Evolutionary conservation across 1,284 basidiomycete genomes (phyloP), one percentile per base, ranked within the genome.

Genomic region (Sanghuangporus weigelae): DNA sequence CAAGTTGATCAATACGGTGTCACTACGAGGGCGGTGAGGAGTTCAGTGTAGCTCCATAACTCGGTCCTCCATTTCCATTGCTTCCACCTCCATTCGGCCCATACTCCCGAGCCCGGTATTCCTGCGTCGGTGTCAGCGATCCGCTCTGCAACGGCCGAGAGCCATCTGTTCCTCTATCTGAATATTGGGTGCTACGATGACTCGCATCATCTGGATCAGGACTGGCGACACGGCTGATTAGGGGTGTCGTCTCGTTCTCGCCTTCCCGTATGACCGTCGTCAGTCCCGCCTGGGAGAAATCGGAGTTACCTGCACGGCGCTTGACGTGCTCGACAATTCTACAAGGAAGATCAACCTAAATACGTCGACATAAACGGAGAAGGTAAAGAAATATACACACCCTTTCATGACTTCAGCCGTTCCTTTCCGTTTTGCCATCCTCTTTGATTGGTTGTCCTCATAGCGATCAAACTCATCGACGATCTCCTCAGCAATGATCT

Each of bases 381-480:
- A 44, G 14, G 40, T 21, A 3, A 19, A 50, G 35, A 62, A 40
- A 7, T 40, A 49, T 14, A 75, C 80, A 48, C 36, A 90, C 89
- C 90, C 90, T 71, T 87, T 82, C 93, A 95, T 95, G 60, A 94
- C 81, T 8, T 86, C 82, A 8, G 89, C 83, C 7, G 86, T 92
- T 10, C 88, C 89, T 66, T 84, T 76, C 31, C 93, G 81, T 68
- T 83, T 87, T 0, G 90, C 90, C 16, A 79, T 79, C 58, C 81
- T 81, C 73, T 94, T 94, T 54, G 84, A 87, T 60, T 87, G 85
- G 71, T 95, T 96, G 69, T 94, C 92, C 68, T 92, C 86, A 70
- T 90, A 95, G 21, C 86, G 81, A 75, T 96, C 93, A 3, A 93
- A 95, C 74, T 96, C 93, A 71, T 96, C 93, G 44, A 95, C 86